A percentile compares a stretch with the other conserved stretches of the same genome.
Evolutionary conservation across 208 protist species (phyloP).

Genomic region (Leishmania amazonensis): DNA sequence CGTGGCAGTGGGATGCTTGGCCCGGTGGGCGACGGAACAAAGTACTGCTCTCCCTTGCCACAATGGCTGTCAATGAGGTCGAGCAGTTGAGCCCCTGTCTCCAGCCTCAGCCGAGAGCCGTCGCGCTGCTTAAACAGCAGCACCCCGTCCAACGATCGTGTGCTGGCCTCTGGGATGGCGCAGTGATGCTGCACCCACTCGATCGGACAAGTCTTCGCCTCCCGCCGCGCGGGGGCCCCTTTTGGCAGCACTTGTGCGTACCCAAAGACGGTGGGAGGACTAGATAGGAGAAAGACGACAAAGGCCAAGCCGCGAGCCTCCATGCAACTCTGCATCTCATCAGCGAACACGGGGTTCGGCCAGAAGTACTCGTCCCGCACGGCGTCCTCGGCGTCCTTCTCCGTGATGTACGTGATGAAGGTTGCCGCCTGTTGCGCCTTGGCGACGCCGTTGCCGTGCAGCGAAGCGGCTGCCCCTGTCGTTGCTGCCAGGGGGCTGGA

Average conservation of each 20-base stretch:
- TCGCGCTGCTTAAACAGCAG: slow-evolving; percentile 56
- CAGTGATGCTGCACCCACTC: slow-evolving; percentile 73
- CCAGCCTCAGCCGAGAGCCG: slow-evolving; percentile 59
- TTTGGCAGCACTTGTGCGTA: slow-evolving; percentile 48
- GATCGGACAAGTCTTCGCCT: slow-evolving; percentile 36
- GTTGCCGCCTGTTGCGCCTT: slow-evolving; percentile 22
- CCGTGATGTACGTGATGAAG: slow-evolving; percentile 49
- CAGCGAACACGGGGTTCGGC: slow-evolving; percentile 33
- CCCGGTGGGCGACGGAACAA: slow-evolving; percentile 11
- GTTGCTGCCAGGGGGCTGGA: slow-evolving; percentile 4
- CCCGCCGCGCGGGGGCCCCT: slow-evolving; percentile 2
- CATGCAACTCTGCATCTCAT: slow-evolving; percentile 44
- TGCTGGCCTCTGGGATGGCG: slow-evolving; percentile 39
- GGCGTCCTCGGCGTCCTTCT: slow-evolving; percentile 49
- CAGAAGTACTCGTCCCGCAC: slow-evolving; percentile 58
- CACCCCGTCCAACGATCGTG: slow-evolving; percentile 31
- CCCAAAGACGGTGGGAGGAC: slow-evolving; percentile 53
- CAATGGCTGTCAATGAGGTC: slow-evolving; percentile 43
- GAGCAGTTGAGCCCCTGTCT: slow-evolving; percentile 55
- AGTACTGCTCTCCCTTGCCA: slow-evolving; percentile 7
- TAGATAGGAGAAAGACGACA: slow-evolving; percentile 53
- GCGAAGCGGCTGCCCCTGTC: slow-evolving; percentile 10
- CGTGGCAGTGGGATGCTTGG: slow-evolving; percentile 28
- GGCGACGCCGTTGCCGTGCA: slow-evolving; percentile 6
- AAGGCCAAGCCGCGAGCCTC: slow-evolving; percentile 32